These are phyloP conservation scores for Asclepias syriaca DNA, from an alignment of 257 asterid species.

Conservation along the genomic window DNA sequence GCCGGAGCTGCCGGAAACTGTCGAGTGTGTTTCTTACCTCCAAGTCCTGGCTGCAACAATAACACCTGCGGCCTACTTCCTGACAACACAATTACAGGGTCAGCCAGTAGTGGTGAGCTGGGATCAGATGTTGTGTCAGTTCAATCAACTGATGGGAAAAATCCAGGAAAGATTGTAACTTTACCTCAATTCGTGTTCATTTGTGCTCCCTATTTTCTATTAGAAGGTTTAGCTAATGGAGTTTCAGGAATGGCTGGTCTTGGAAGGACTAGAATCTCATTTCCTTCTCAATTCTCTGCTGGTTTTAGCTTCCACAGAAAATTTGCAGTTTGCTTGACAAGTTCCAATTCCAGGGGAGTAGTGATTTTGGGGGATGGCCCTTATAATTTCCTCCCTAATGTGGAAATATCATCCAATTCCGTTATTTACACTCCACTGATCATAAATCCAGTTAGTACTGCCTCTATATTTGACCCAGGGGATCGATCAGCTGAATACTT, in stretches of 20 bases:
- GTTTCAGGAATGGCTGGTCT: constrained; percentile 4
- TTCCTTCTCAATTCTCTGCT: constrained; percentile 12
- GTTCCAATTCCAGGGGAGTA: background rate
- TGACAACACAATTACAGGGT: background rate
- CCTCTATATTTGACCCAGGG: constrained; percentile 14
- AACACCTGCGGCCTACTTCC: constrained; percentile 8
- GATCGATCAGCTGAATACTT: constrained; percentile 46
- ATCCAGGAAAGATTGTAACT: constrained; percentile 21
- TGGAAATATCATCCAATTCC: constrained; percentile 15
- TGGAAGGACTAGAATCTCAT: constrained; percentile 10
- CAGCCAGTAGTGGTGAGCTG: constrained; percentile 18
- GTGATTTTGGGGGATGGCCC: constrained; percentile 10
- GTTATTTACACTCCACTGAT: constrained; percentile 37
- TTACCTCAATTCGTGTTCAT: constrained; percentile 1
- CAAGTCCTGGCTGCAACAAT: constrained; percentile 9
- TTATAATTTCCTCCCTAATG: constrained; percentile 16
- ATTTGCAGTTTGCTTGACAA: constrained; percentile 2
- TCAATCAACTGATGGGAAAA: constrained; percentile 24
- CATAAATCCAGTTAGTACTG: constrained; percentile 30
- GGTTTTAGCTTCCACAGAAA: constrained; percentile 4
- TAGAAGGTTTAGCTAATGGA: background rate
- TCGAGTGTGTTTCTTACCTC: background rate
- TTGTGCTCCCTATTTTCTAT: background rate
- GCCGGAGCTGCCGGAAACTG: constrained; percentile 2
- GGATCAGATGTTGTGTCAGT: constrained; percentile 19